Evolutionary conservation across 164 flowering plant species (phyloP), one percentile per base, ranked within the genome.

Genomic region (Warburgia ugandensis): DNA sequence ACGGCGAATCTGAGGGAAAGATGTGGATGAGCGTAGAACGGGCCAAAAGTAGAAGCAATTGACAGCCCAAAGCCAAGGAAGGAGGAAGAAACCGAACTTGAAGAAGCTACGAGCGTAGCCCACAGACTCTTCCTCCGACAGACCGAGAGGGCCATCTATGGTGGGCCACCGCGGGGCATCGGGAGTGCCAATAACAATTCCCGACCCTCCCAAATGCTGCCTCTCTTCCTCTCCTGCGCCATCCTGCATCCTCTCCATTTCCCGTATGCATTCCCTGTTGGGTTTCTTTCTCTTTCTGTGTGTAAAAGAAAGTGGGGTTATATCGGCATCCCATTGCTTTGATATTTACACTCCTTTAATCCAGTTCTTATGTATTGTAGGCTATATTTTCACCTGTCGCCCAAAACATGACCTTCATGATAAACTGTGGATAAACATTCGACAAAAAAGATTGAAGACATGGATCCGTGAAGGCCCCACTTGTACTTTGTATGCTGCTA

Each of bases 1-100:
- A 45, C 52, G 81, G 30, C 83, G 92, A 58, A 87, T 52, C 39
- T 53, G 71, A 56, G 92, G 84, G 63, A 78, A 87, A 31, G 87
- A 76, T 4, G 44, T 41, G 73, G 69, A 4, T 73, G 55, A 59
- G 27, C 74, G 79, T 52, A 91, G 85, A 59, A 83, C 95, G 11
- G 96, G 96, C 94, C 94, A 84, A 77, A 91, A 87, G 67, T 83
- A 91, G 83, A 76, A 91, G 75, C 92, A 91, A 64, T 84, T 91
- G 60, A 91, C 65, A 7, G 83, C 96, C 97, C 96, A 91, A 47
- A 91, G 86, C 67, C 71, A 75, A 0, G 97, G 97, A 28, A 87
- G 78, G 13, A 87, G 64, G 0, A 77, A 65, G 62, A 79, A 91
- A 0, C 97, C 97, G 37, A 74, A 81, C 45, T 61, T 76, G 82